These are phyloP conservation scores for Mastigamoeba balamuthi DNA, from an alignment of 78 protist genomes.

Conservation along the genomic window DNA sequence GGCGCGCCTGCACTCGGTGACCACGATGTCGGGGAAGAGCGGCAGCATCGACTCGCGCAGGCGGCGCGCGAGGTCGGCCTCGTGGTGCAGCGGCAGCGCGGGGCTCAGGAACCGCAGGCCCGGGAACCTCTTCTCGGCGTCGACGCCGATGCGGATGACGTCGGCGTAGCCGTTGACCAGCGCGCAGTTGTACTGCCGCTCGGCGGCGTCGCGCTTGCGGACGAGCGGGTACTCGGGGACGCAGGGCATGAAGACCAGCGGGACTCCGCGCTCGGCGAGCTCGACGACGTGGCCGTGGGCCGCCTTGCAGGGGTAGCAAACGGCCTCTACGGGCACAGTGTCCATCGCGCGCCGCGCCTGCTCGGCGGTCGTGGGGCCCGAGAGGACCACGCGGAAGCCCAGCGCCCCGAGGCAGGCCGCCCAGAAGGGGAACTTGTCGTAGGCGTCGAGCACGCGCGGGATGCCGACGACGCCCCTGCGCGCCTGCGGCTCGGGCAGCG, in stretches of 20 bases:
- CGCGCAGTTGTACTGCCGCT: neutral
- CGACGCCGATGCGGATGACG: neutral
- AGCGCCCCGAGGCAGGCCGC: neutral
- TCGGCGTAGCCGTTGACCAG: neutral
- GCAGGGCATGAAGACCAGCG: neutral
- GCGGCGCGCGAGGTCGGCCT: neutral
- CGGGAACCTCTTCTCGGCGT: neutral
- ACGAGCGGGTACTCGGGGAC: neutral
- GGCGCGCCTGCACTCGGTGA: neutral
- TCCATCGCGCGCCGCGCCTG: neutral
- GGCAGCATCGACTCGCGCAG: neutral
- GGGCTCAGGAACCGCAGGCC: neutral
- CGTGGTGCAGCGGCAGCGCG: neutral
- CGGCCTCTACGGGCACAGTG: neutral
- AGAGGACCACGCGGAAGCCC: neutral
- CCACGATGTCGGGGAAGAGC: neutral
- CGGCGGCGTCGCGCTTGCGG: neutral
- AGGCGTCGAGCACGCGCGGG: neutral
- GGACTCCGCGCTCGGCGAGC: neutral
- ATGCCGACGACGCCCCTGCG: neutral
- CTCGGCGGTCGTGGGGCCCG: neutral
- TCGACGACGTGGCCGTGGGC: neutral
- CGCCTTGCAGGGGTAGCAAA: neutral
- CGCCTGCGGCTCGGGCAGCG: neutral
- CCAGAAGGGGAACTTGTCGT: neutral